phyloP scores from a whole-genome alignment of 148 eudicot species.

The Nepenthes mirabilis region DNA sequence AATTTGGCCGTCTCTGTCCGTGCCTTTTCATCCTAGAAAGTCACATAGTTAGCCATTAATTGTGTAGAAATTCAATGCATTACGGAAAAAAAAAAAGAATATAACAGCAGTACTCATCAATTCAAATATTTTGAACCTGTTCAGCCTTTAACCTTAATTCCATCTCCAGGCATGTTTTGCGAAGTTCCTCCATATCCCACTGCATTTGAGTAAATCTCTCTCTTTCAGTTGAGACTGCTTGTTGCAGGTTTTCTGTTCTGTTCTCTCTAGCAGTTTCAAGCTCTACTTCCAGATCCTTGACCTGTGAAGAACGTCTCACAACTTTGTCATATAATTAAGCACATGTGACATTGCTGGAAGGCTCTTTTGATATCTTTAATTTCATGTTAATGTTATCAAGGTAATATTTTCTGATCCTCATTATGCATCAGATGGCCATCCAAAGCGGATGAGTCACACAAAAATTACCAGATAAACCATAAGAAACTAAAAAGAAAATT shows the following conservation, averaged over 20 bases:
- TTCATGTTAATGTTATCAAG: too few species aligned
- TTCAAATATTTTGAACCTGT: constrained; percentile 34
- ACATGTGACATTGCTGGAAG: too few species aligned
- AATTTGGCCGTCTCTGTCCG: constrained; percentile 20
- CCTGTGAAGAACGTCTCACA: constrained; percentile 27
- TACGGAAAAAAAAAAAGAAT: not conserved
- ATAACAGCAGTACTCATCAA: not conserved
- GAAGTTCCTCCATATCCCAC: constrained; percentile 81
- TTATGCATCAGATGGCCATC: too few species aligned
- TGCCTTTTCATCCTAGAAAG: constrained; percentile 40
- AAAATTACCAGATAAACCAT: too few species aligned
- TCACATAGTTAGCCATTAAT: not conserved
- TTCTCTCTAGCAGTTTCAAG: constrained; percentile 62
- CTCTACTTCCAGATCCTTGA: constrained; percentile 76
- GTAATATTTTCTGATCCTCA: too few species aligned
- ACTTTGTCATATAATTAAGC: too few species aligned
- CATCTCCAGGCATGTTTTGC: constrained; percentile 55
- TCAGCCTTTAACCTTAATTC: constrained; percentile 52
- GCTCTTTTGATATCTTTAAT: too few species aligned
- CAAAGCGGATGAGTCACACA: too few species aligned
- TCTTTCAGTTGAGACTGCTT: constrained; percentile 55
- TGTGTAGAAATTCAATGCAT: not conserved
- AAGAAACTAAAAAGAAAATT: too few species aligned
- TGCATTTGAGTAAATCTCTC: constrained; percentile 70
- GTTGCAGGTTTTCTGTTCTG: constrained; percentile 63